phyloP scores from a whole-genome alignment of 73 alveolate genomes.

The Tetrahymena elliotti region DNA sequence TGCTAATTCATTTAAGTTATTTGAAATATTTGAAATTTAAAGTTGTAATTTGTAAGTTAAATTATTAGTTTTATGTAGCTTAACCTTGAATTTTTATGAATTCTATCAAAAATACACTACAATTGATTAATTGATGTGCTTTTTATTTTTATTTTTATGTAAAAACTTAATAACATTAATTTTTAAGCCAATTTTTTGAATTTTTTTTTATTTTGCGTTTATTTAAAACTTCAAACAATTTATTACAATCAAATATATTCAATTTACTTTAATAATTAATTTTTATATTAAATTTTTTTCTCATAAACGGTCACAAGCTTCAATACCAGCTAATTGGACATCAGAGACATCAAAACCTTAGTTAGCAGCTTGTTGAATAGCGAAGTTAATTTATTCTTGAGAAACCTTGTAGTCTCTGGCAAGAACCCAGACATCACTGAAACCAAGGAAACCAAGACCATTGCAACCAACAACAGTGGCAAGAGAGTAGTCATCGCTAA shows the following conservation, averaged over 20 bases:
- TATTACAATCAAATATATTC: background rate
- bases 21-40: no score
- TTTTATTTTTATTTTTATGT: no score
- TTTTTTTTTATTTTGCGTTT: background rate
- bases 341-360: background rate
- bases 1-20: no score
- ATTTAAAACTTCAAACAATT: background rate
- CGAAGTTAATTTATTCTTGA: background rate
- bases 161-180: no score
- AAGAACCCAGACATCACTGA: background rate
- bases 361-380: background rate
- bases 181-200: no score
- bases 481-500: background rate
- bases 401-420: background rate
- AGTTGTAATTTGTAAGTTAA: no score
- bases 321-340: background rate
- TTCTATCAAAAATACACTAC: no score
- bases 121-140: no score
- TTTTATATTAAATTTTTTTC: background rate
- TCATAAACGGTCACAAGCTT: background rate
- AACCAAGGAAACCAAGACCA: background rate
- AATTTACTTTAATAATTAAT: background rate
- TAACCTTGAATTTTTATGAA: no score
- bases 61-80: no score
- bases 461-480: background rate